Evolutionary conservation across 192 early-diverging fungal species (phyloP).

Genomic region (Rhizophagus clarus): DNA sequence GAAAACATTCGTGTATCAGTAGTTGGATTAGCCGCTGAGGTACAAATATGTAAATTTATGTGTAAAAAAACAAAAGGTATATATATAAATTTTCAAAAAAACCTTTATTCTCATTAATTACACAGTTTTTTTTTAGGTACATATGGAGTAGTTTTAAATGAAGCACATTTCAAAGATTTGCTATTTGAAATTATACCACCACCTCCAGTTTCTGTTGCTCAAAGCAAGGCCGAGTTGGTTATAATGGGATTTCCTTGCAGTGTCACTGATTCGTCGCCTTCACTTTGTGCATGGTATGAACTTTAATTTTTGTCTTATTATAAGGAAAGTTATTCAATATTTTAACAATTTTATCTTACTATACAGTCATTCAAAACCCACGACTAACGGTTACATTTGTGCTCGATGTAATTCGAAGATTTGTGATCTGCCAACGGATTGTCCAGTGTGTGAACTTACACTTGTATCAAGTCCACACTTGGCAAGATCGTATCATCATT

Average conservation of each 20-base stretch:
- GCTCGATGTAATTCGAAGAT: slow-evolving; percentile 81
- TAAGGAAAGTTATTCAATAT: slow-evolving; percentile 1
- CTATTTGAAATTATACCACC: slow-evolving; percentile 87
- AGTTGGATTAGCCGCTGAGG: slow-evolving; percentile 89
- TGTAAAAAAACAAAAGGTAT: slow-evolving; percentile 76
- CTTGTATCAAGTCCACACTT: slow-evolving; percentile 88
- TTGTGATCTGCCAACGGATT: slow-evolving; percentile 90
- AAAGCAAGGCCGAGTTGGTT: slow-evolving; percentile 69
- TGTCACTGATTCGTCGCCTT: slow-evolving; percentile 50
- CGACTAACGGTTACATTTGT: slow-evolving; percentile 78
- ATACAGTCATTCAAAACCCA: slow-evolving; percentile 67
- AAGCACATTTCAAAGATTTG: slow-evolving; percentile 79
- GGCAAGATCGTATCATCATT: slow-evolving; percentile 90
- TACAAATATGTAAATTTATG: slow-evolving; percentile 77
- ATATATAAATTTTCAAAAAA: slow-evolving; percentile 5
- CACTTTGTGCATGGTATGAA: slow-evolving; percentile 79
- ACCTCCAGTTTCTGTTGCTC: slow-evolving; percentile 64
- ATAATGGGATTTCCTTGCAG: slow-evolving; percentile 91
- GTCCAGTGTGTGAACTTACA: slow-evolving; percentile 85
- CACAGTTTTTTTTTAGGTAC: slow-evolving; percentile 50
- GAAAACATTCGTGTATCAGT: slow-evolving; percentile 84
- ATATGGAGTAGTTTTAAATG: slow-evolving; percentile 84
- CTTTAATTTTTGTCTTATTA: background rate
- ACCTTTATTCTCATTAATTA: background rate
- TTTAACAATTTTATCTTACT: background rate